Evolutionary conservation across 805 yeast species (phyloP).

Genomic region (Candida easanensis): DNA sequence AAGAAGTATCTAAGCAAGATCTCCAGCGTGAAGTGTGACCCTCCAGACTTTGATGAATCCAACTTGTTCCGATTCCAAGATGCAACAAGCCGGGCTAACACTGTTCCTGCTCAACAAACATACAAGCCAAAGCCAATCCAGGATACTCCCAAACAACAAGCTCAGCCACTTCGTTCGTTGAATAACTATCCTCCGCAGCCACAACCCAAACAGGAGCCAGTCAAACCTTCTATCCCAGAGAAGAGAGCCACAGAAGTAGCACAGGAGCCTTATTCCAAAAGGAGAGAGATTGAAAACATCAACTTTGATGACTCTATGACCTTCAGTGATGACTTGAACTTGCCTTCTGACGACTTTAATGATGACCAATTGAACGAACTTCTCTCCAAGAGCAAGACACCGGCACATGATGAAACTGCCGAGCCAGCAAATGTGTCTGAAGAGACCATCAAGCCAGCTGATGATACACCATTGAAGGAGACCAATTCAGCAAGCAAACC

Average conservation of each 20-base stretch:
- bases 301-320: slow-evolving; percentile 51
- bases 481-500: neutral
- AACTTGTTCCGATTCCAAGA: slow-evolving; percentile 35
- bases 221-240: slow-evolving; percentile 15
- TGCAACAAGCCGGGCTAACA: slow-evolving; percentile 15
- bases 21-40: slow-evolving; percentile 40
- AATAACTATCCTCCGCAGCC: neutral
- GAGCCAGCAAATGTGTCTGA: slow-evolving; percentile 6
- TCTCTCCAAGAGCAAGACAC: slow-evolving; percentile 19
- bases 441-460: slow-evolving; percentile 5
- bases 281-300: slow-evolving; percentile 30
- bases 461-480: slow-evolving; percentile 17
- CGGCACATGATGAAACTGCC: slow-evolving; percentile 16
- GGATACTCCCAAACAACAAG: neutral
- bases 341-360: slow-evolving; percentile 35
- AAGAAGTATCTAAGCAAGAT: slow-evolving; percentile 54
- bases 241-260: slow-evolving; percentile 13
- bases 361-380: slow-evolving; percentile 27
- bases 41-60: slow-evolving; percentile 44
- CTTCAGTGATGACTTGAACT: slow-evolving; percentile 47
- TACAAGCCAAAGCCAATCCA: neutral
- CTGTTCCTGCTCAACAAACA: slow-evolving; percentile 12
- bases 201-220: slow-evolving; percentile 5
- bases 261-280: slow-evolving; percentile 8
- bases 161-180: neutral